Percentiles rank a stretch among this genome's conserved stretches.
These are phyloP conservation scores for Panellus pusillus DNA, from an alignment of 768 basidiomycete species.

Conservation along the genomic window DNA sequence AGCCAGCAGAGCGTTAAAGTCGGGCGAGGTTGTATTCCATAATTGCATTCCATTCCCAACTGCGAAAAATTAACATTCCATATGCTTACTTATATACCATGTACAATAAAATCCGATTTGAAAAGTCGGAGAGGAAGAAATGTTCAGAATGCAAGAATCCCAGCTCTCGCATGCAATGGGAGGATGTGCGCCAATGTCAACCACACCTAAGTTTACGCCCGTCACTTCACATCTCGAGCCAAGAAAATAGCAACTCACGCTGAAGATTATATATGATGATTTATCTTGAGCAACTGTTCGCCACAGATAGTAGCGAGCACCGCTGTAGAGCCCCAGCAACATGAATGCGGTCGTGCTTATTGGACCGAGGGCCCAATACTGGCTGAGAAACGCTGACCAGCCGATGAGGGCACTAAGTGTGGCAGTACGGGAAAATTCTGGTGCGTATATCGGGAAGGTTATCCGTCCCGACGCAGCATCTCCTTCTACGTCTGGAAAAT, in stretches of 20 bases:
- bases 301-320: background rate
- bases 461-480: constrained; percentile 37
- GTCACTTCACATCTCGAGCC: background rate
- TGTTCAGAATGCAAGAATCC: background rate
- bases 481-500: constrained; percentile 47
- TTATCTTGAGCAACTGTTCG: background rate
- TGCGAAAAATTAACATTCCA: too few species aligned
- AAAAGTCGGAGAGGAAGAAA: background rate
- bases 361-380: too few species aligned
- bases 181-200: background rate
- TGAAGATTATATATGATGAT: background rate
- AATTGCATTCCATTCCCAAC: too few species aligned
- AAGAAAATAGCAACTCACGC: background rate
- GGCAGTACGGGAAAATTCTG: constrained; percentile 32
- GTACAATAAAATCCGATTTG: background rate
- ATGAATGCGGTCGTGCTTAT: too few species aligned
- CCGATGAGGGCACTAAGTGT: constrained; percentile 16
- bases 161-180: background rate
- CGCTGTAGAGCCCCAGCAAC: too few species aligned
- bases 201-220: background rate
- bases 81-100: too few species aligned
- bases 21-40: too few species aligned
- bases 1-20: too few species aligned
- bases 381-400: constrained; percentile 20
- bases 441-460: constrained; percentile 47